Evolutionary conservation across 176 grass and related monocot species (phyloP).

Genomic region (Lolium multiflorum): DNA sequence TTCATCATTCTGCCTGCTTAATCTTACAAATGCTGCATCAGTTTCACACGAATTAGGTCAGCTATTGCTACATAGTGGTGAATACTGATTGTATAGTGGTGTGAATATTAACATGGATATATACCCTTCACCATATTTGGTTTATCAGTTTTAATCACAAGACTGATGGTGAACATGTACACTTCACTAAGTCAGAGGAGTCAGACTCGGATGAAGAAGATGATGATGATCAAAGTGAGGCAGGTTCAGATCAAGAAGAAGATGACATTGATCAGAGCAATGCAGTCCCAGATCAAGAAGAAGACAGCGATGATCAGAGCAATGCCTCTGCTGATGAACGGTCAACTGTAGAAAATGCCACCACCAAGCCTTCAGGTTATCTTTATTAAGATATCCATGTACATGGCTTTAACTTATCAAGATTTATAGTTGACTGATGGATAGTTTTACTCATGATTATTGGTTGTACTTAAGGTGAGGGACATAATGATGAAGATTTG

Average conservation of each 20-base stretch:
- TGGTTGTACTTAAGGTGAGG: conserved; percentile 45
- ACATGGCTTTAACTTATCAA: background rate
- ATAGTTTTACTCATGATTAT: conserved; percentile 15
- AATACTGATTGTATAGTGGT: background rate
- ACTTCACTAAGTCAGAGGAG: conserved; percentile 60
- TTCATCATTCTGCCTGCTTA: background rate
- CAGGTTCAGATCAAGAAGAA: conserved; percentile 59
- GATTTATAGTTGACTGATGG: background rate
- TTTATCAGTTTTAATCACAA: conserved; percentile 91
- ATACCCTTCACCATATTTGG: conserved; percentile 6
- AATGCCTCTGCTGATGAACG: conserved; percentile 53
- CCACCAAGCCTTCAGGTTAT: conserved; percentile 63
- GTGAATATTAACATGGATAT: conserved; percentile 10
- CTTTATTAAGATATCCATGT: conserved; percentile 2
- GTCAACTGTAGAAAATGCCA: conserved; percentile 51
- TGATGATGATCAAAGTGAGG: background rate
- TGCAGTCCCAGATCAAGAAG: conserved; percentile 54
- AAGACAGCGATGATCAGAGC: conserved; percentile 44
- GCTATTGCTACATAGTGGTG: background rate
- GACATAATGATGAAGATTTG: conserved; percentile 51
- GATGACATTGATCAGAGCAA: conserved; percentile 34
- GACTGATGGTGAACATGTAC: conserved; percentile 85
- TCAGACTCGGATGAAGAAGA: conserved; percentile 32
- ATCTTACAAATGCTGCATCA: conserved; percentile 16
- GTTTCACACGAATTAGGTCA: background rate